Percentiles rank a stretch among this genome's conserved stretches.
Evolutionary conservation across 306 rosid species (phyloP).

Genomic region (Leucaena leucocephala): DNA sequence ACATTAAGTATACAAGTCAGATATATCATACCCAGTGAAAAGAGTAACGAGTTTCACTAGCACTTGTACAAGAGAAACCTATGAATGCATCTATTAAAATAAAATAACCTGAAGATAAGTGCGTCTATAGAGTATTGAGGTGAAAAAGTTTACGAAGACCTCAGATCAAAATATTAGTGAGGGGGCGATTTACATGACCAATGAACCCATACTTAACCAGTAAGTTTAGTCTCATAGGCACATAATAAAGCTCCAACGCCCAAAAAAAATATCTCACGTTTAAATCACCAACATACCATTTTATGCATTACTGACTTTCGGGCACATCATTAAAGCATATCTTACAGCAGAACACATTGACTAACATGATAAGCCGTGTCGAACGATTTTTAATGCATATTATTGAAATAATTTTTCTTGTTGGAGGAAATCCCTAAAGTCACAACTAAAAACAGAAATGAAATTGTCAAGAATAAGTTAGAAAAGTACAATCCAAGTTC

Average conservation of each 20-base stretch:
- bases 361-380: constrained; percentile 9
- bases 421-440: neutral
- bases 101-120: constrained; percentile 11
- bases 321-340: constrained; percentile 9
- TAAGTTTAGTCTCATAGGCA: neutral
- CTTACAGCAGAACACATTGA: constrained; percentile 3
- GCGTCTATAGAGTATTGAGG: neutral
- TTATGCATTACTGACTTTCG: neutral
- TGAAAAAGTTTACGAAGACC: neutral
- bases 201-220: neutral
- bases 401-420: neutral
- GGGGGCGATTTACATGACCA: neutral
- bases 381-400: constrained; percentile 20
- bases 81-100: constrained; percentile 13
- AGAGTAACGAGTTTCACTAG: constrained; percentile 12
- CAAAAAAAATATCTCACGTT: neutral
- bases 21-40: constrained; percentile 5
- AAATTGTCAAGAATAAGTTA: neutral
- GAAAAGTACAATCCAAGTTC: neutral
- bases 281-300: neutral
- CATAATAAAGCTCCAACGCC: neutral
- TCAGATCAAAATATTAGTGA: neutral
- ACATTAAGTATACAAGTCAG: constrained; percentile 36
- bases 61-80: constrained; percentile 18
- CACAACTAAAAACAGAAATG: constrained; percentile 11